Percentiles rank a stretch among this genome's conserved stretches.
These are phyloP conservation scores for Diaporthe longicolla DNA, from an alignment of 2,329 filamentous ascomycete genomes.

Conservation along the genomic window DNA sequence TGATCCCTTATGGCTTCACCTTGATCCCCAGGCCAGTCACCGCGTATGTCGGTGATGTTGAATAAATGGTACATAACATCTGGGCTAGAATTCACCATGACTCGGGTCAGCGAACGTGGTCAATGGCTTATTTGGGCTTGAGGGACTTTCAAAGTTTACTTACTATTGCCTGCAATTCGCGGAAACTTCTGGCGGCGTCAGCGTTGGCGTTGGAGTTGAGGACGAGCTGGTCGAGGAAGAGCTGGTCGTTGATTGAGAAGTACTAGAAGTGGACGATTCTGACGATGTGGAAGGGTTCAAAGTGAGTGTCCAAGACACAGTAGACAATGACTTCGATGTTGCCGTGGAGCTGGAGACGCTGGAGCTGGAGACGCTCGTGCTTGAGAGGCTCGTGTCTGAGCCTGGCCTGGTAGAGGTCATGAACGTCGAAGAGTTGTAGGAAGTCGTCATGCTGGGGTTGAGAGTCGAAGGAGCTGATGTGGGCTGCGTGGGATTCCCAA, in stretches of 20 bases:
- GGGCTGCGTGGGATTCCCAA: background rate
- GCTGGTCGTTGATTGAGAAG: background rate
- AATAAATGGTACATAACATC: background rate
- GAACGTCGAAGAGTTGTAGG: constrained; percentile 6
- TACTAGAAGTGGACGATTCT: background rate
- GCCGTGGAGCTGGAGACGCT: background rate
- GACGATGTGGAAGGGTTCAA: background rate
- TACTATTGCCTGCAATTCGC: background rate
- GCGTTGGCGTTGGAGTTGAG: background rate
- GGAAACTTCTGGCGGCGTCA: background rate
- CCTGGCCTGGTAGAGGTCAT: background rate
- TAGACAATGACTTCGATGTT: background rate
- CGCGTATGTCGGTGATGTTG: background rate
- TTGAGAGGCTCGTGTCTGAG: background rate
- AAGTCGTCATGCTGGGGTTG: background rate
- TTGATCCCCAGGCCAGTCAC: background rate
- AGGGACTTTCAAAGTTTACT: background rate
- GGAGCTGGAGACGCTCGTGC: background rate
- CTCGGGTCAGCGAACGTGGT: background rate
- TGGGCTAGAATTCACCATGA: background rate
- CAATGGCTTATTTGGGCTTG: background rate
- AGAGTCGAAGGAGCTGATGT: background rate
- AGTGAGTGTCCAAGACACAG: constrained; percentile 15
- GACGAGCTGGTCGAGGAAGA: background rate
- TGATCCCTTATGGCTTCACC: background rate